Base-by-base conservation (phyloP, 164 flowering plant genomes). In the Houttuynia cordata region DNA sequence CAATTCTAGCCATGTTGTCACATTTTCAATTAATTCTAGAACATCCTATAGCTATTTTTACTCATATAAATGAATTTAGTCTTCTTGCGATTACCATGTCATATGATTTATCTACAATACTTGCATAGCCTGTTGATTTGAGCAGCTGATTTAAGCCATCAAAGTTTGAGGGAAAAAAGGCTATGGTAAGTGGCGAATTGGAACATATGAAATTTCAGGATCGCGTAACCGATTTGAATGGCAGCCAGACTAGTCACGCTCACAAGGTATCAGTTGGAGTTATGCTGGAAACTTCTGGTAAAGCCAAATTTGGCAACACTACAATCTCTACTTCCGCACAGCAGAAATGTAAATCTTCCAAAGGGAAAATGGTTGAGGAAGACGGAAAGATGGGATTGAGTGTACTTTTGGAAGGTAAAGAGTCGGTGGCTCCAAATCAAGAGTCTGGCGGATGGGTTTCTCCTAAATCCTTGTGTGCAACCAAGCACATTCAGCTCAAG, bases 251-350 rank as follows among this genome's bases (percentile, higher is more conserved):
- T 69, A 75, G 89, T 66, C 89, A 83, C 64, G 67, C 83, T 41
- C 76, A 82, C 63, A 92, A 92, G 73, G 74, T 88, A 22, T 92
- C 98, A 0, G 78, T 86, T 58, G 96, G 95, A 54, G 59, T 88
- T 64, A 63, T 79, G 67, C 77, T 68, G 17, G 83, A 79, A 40
- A 76, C 62, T 21, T 53, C 47, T 50, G 66, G 66, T 1, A 73
- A 73, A 58, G 59, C 21, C 53, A 64, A 58, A 62, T 34, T 67
- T n/a, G 74, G 59, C 63, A 53, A 64, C 45, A 55, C 65, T 52
- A 74, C 72, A 75, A 76, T 69, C 45, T 70, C 59, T 53, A 65
- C 67, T 25, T 65, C 39, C 56, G 55, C 58, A 55, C 79, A 59
- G 52, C 56, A 45, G 39, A 66, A 56, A 67, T 56, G 50, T 56